Percentiles rank a stretch among this genome's conserved stretches.
phyloP scores from a whole-genome alignment of 306 rosid genomes.

The Cucurbita ficifolia region DNA sequence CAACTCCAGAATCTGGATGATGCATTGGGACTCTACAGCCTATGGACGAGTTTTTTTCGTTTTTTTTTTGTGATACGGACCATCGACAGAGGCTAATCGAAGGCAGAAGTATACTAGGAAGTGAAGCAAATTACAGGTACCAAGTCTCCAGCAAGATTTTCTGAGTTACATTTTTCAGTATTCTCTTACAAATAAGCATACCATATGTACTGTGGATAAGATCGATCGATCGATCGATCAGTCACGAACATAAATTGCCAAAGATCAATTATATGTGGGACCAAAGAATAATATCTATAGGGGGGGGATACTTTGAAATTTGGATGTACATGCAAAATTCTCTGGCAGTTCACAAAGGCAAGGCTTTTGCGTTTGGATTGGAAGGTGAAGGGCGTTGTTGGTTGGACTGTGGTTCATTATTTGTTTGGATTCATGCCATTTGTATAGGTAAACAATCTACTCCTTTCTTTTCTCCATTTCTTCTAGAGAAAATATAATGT shows the following conservation, averaged over 20 bases:
- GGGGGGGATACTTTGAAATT: background rate
- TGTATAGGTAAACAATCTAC: background rate
- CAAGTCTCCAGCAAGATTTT: background rate
- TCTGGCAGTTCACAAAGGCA: background rate
- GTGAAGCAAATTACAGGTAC: background rate
- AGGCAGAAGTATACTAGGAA: background rate
- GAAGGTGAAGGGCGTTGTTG: background rate
- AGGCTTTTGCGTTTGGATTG: background rate
- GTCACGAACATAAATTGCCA: background rate
- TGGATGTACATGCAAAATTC: background rate
- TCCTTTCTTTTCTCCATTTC: background rate
- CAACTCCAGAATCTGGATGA: background rate
- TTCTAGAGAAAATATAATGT: background rate
- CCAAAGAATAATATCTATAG: background rate
- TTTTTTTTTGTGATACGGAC: background rate
- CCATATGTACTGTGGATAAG: background rate
- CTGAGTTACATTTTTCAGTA: background rate
- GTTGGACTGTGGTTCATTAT: background rate
- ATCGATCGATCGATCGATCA: background rate
- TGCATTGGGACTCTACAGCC: background rate
- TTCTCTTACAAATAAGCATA: conserved; percentile 2
- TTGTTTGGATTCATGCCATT: background rate
- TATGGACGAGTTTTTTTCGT: background rate
- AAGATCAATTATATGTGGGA: background rate
- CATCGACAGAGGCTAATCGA: background rate